A percentile compares a stretch with the other conserved stretches of the same genome.
These are phyloP conservation scores for Populus pruinosa DNA, from an alignment of 345 rosid genomes.

Conservation along the genomic window DNA sequence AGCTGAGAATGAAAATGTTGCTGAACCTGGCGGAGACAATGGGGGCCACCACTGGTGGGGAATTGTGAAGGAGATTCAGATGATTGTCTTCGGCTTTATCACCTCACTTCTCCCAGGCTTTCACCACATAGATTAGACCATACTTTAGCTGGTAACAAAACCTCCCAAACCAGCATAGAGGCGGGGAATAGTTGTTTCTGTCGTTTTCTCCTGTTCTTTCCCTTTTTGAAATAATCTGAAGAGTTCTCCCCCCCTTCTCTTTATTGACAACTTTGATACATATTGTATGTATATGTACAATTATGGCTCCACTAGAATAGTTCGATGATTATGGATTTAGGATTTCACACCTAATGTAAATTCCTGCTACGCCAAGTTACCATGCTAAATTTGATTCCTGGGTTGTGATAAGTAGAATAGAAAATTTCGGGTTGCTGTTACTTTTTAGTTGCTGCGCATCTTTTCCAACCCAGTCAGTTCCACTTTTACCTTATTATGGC, in stretches of 20 bases:
- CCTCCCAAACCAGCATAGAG: background rate
- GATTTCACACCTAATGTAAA: background rate
- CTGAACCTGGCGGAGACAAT: slow-evolving; percentile 39
- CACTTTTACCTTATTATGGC: too few species aligned
- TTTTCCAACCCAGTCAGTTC: background rate
- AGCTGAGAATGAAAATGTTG: slow-evolving; percentile 54
- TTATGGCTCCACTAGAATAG: background rate
- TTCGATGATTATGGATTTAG: background rate
- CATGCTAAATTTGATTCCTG: background rate
- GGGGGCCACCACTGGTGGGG: slow-evolving; percentile 92
- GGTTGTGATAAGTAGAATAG: background rate
- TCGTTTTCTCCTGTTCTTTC: background rate
- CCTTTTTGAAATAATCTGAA: background rate
- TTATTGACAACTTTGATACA: background rate
- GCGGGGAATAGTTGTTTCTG: background rate
- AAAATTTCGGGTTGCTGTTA: background rate
- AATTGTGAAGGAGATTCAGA: slow-evolving; percentile 89
- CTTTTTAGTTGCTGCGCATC: background rate
- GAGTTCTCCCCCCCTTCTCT: background rate
- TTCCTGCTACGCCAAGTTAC: background rate
- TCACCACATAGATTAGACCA: slow-evolving; percentile 77
- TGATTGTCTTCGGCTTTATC: slow-evolving; percentile 93
- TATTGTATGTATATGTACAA: background rate
- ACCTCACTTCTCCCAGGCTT: slow-evolving; percentile 97
- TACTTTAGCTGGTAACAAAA: background rate